phyloP scores from a whole-genome alignment of 2,329 filamentous ascomycete genomes.

The Intubia oerlemansii region DNA sequence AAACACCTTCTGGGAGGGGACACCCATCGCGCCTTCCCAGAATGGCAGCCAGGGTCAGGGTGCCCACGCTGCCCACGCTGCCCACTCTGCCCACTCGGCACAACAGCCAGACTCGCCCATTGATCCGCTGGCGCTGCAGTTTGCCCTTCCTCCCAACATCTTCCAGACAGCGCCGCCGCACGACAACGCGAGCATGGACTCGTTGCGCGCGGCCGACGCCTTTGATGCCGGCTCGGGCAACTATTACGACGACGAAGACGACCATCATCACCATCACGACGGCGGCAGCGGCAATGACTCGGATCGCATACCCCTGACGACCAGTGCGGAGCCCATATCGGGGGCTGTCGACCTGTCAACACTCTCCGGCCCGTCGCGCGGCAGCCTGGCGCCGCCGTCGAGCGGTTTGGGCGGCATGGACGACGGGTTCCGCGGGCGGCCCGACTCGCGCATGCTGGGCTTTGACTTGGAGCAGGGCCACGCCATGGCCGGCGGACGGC shows the following conservation, averaged over 20 bases:
- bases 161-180: slow-evolving; percentile 12
- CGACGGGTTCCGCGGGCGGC: no score
- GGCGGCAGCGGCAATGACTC: slow-evolving; percentile 24
- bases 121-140: slow-evolving; percentile 29
- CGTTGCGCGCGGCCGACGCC: slow-evolving; percentile 9
- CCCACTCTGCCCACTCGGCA: no score
- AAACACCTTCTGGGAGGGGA: no score
- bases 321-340: slow-evolving; percentile 31
- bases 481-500: slow-evolving; percentile 22
- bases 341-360: slow-evolving; percentile 21
- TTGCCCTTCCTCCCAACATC: slow-evolving; percentile 31
- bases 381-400: slow-evolving; percentile 33
- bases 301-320: slow-evolving; percentile 35
- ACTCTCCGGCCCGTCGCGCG: slow-evolving; percentile 20
- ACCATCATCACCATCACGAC: slow-evolving; percentile 9
- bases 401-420: slow-evolving; percentile 33
- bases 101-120: no score
- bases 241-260: slow-evolving; percentile 22
- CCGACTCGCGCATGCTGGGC: slow-evolving; percentile 31
- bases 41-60: no score
- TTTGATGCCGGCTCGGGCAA: slow-evolving; percentile 14
- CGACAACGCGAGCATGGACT: neutral
- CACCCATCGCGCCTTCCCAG: no score
- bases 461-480: slow-evolving; percentile 36
- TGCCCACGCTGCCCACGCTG: no score